A percentile compares a stretch with the other conserved stretches of the same genome.
Conservation (phyloP, 805 yeast species). For the Isabelozyma pseudorhagii region DNA sequence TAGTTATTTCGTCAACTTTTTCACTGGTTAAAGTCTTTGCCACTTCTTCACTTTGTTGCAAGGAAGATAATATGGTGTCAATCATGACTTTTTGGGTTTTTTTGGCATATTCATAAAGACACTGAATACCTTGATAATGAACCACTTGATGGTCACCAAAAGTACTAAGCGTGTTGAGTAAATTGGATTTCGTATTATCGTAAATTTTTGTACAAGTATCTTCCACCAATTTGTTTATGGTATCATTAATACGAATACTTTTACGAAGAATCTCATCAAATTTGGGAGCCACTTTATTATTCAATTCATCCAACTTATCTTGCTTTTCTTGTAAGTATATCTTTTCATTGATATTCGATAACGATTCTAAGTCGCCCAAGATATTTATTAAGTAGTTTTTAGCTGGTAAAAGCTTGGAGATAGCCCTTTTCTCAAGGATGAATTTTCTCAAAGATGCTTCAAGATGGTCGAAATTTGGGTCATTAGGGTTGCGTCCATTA, state of each 20-base stretch:
- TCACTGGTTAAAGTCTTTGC: conserved; percentile 61
- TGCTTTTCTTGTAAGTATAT: conserved; percentile 49
- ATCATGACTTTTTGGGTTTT: conserved; percentile 68
- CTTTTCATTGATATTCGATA: conserved; percentile 64
- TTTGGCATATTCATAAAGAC: conserved; percentile 64
- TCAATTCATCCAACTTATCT: conserved; percentile 46
- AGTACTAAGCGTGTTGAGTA: conserved; percentile 49
- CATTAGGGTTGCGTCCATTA: conserved; percentile 28
- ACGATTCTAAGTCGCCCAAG: conserved; percentile 56
- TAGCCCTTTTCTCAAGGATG: conserved; percentile 81
- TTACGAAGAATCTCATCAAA: conserved; percentile 52
- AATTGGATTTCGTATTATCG: conserved; percentile 52
- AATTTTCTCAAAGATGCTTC: conserved; percentile 85
- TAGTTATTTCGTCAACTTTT: conserved; percentile 61
- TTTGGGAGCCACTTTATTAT: conserved; percentile 54
- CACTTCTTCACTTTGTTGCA: conserved; percentile 59
- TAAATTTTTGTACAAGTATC: conserved; percentile 55
- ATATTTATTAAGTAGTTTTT: conserved; percentile 78
- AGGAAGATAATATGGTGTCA: conserved; percentile 60
- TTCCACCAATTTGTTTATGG: conserved; percentile 64
- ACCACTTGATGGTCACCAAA: conserved; percentile 53
- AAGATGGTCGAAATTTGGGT: conserved; percentile 75
- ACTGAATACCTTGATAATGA: conserved; percentile 60
- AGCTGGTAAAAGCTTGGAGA: conserved; percentile 89
- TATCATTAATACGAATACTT: conserved; percentile 54